These are phyloP conservation scores for Acanthochlamys bracteata DNA, from an alignment of 106 monocot species.

Conservation along the genomic window DNA sequence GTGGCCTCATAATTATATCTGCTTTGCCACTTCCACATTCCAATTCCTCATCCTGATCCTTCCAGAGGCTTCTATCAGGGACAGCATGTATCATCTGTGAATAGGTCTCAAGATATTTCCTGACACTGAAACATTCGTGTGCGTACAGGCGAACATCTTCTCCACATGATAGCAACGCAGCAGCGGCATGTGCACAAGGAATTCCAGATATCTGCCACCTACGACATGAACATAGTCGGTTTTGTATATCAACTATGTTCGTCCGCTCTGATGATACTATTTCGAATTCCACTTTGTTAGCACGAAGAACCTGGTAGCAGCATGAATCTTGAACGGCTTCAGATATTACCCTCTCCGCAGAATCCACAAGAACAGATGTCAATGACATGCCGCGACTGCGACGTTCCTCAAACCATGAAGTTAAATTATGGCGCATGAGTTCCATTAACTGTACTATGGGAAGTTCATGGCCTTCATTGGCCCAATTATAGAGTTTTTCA, in stretches of 20 bases:
- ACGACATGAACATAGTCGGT: slow-evolving; percentile 72
- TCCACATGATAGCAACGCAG: slow-evolving; percentile 83
- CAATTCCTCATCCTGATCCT: slow-evolving; percentile 26
- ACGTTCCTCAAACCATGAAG: slow-evolving; percentile 62
- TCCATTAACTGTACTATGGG: slow-evolving; percentile 96
- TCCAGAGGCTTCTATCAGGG: slow-evolving; percentile 71
- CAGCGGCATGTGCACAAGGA: slow-evolving; percentile 96
- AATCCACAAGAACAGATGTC: slow-evolving; percentile 71
- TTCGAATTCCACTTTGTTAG: slow-evolving; percentile 98
- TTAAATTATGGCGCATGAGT: slow-evolving; percentile 62
- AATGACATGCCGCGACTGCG: slow-evolving; percentile 45
- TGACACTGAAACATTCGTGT: slow-evolving; percentile 76
- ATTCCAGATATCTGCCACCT: slow-evolving; percentile 96
- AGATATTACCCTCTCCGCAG: slow-evolving; percentile 73
- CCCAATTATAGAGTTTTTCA: slow-evolving; percentile 78
- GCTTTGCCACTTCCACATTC: slow-evolving; percentile 44
- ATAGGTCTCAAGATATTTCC: slow-evolving; percentile 74
- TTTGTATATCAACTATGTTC: slow-evolving; percentile 88
- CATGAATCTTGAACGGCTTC: slow-evolving; percentile 76
- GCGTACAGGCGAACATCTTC: slow-evolving; percentile 76
- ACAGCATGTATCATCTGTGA: slow-evolving; percentile 58
- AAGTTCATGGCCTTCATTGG: slow-evolving; percentile 89
- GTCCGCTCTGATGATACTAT: slow-evolving; percentile 94
- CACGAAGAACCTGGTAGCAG: slow-evolving; percentile 95
- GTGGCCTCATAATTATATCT: slow-evolving; percentile 67